Evolutionary conservation across 768 basidiomycete species (phyloP).

Genomic region (Hypholoma sublateritium): DNA sequence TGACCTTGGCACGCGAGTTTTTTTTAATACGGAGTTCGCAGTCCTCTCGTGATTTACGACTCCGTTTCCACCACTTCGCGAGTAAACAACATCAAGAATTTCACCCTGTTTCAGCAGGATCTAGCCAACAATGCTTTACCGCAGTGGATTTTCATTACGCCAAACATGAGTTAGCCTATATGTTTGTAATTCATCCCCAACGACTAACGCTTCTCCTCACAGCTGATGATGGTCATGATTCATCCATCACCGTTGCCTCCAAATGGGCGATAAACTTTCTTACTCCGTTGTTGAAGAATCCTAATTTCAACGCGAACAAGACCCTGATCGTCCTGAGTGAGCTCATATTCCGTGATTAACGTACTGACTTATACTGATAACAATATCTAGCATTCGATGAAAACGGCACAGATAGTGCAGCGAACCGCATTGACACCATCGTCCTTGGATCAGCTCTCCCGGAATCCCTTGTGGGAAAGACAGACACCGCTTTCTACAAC

Average conservation of each 20-base stretch:
- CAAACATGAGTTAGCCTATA: slow-evolving; percentile 41
- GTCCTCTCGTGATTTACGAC: slow-evolving; percentile 49
- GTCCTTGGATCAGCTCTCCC: slow-evolving; percentile 49
- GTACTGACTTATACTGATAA: neutral
- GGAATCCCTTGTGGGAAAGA: slow-evolving; percentile 35
- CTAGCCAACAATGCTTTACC: slow-evolving; percentile 47
- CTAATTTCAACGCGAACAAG: slow-evolving; percentile 49
- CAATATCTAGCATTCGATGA: slow-evolving; percentile 51
- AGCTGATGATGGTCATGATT: slow-evolving; percentile 63
- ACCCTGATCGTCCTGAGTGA: slow-evolving; percentile 56
- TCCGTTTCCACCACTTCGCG: slow-evolving; percentile 46
- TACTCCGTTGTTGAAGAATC: slow-evolving; percentile 46
- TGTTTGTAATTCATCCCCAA: neutral
- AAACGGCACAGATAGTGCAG: slow-evolving; percentile 35
- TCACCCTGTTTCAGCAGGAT: slow-evolving; percentile 61
- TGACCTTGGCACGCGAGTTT: neutral
- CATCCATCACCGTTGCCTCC: slow-evolving; percentile 45
- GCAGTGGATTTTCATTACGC: slow-evolving; percentile 64
- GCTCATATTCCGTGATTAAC: neutral
- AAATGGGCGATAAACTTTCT: slow-evolving; percentile 53
- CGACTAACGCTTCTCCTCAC: neutral
- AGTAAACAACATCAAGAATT: slow-evolving; percentile 48
- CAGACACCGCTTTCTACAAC: slow-evolving; percentile 55
- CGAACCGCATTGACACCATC: slow-evolving; percentile 47
- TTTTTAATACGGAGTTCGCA: slow-evolving; percentile 2